Percentiles rank a stretch among this genome's conserved stretches.
Evolutionary conservation across 768 basidiomycete species (phyloP).

Genomic region (Nidularia sp.): DNA sequence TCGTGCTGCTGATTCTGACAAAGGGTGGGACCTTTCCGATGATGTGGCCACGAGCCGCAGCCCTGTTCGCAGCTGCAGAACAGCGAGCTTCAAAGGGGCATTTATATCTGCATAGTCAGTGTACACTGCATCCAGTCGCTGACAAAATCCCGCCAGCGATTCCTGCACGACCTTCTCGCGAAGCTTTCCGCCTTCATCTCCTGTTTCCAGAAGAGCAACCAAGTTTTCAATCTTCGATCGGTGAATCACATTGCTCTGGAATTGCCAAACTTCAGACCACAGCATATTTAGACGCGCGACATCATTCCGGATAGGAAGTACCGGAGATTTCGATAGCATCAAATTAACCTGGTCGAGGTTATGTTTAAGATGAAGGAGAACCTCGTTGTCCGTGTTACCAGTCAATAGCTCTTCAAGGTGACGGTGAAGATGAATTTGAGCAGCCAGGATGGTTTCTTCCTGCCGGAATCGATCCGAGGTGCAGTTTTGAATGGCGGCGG

Average conservation of each 20-base stretch:
- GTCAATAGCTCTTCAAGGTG: conserved; percentile 50
- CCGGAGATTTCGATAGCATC: conserved; percentile 19
- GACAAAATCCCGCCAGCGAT: conserved; percentile 73
- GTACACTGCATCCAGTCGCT: conserved; percentile 67
- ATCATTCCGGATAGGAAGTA: conserved; percentile 31
- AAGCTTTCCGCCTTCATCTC: conserved; percentile 31
- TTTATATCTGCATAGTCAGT: conserved; percentile 69
- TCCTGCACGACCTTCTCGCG: conserved; percentile 76
- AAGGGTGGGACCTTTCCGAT: conserved; percentile 4
- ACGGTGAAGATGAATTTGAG: conserved; percentile 51
- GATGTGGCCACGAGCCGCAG: conserved; percentile 44
- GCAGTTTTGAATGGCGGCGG: conserved; percentile 60
- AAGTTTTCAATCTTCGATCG: conserved; percentile 48
- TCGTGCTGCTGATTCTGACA: conserved; percentile 14
- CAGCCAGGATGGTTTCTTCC: conserved; percentile 33
- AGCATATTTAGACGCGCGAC: conserved; percentile 53
- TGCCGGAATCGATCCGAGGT: conserved; percentile 37
- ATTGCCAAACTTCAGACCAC: conserved; percentile 77
- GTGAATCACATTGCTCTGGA: conserved; percentile 55
- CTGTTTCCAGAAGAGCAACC: conserved; percentile 24
- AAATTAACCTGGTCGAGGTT: conserved; percentile 22
- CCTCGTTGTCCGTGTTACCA: conserved; percentile 51
- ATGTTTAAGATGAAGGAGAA: conserved; percentile 39
- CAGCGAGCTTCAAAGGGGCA: conserved; percentile 59
- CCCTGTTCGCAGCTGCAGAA: conserved; percentile 69